Base-by-base conservation (phyloP, 2,329 filamentous ascomycete genomes). In the Arthrobotrys megalospora region DNA sequence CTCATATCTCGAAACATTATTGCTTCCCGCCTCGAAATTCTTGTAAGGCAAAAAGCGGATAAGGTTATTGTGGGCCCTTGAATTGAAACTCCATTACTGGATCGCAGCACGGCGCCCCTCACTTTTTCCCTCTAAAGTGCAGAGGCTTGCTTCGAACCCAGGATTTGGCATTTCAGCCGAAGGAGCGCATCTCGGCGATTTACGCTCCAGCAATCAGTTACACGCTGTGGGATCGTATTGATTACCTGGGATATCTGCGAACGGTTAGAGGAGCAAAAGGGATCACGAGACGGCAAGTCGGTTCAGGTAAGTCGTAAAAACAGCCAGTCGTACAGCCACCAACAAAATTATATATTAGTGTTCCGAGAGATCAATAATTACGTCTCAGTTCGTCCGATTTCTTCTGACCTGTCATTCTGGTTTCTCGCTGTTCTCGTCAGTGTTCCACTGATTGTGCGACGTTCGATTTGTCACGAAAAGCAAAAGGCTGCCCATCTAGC, bases 151-250 rank as follows among this genome's bases (percentile, higher is more conserved):
- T 68, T 50, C 16, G 14, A 64, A 63, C 24, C 72, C 65, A 69
- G 72, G 72, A 70, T 76, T 70, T 76, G 65, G 48, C 58, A 76
- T 58, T 76, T 76, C 72, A 76, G 73, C 73, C 73, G 73, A 77
- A 77, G 73, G 73, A 77, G 73, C 66, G 73, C 73, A 77, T 77
- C 73, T 77, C 73, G 73, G 58, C 73, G 73, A 71, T 21, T 71
- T 77, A 71, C 45, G 58, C 47, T 45, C 32, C 16, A 58, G 52
- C n/a, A 58, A 60, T 60, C 34, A 69, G 65, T 69, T 38, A 58
- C 48, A 48, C 41, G 47, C 43, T 45, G 63, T 36, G 45, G 32
- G 38, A 45, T 52, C 65, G 36, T 38, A 32, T 45, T 58, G 58
- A 58, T 60, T 66, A 65, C 69, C 47, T 43, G 24, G 21, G 60